Percentiles rank a stretch among this genome's conserved stretches.
Conservation (phyloP, 1,284 basidiomycete species). For the Meripilus lineatus region DNA sequence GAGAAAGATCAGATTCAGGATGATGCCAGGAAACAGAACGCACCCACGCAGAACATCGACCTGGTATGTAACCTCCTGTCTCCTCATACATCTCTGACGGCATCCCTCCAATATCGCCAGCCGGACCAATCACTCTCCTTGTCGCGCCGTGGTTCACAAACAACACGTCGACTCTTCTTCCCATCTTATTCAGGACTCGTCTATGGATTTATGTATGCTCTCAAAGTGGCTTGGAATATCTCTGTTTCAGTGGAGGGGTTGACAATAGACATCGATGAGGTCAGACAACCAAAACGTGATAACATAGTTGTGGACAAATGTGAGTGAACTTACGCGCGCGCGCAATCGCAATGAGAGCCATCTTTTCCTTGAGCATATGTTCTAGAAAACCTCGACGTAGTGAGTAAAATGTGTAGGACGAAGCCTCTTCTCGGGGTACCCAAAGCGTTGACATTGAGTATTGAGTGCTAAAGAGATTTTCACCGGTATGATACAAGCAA, state of each 20-base stretch:
- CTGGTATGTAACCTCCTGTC: constrained; percentile 47
- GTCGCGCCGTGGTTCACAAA: constrained; percentile 48
- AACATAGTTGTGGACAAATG: not conserved
- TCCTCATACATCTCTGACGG: constrained; percentile 42
- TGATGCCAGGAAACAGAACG: not conserved
- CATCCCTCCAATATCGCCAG: constrained; percentile 41
- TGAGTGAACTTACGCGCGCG: not conserved
- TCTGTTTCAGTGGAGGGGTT: constrained; percentile 31
- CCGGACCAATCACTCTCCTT: constrained; percentile 36
- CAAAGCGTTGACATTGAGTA: too few species aligned
- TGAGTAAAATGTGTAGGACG: too few species aligned
- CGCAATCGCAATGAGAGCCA: not conserved
- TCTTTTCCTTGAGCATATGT: not conserved
- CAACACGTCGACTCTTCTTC: constrained; percentile 44
- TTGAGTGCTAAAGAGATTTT: too few species aligned
- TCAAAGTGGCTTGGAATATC: constrained; percentile 44
- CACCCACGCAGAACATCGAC: constrained; percentile 37
- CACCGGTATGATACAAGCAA: too few species aligned
- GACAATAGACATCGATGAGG: constrained; percentile 25
- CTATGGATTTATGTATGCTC: constrained; percentile 38
- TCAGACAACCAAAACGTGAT: constrained; percentile 29
- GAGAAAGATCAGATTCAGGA: too few species aligned
- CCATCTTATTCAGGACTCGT: constrained; percentile 38
- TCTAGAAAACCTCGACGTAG: too few species aligned
- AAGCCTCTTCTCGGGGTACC: too few species aligned